phyloP scores from a whole-genome alignment of 306 rosid species.

The Castanopsis chinensis region DNA sequence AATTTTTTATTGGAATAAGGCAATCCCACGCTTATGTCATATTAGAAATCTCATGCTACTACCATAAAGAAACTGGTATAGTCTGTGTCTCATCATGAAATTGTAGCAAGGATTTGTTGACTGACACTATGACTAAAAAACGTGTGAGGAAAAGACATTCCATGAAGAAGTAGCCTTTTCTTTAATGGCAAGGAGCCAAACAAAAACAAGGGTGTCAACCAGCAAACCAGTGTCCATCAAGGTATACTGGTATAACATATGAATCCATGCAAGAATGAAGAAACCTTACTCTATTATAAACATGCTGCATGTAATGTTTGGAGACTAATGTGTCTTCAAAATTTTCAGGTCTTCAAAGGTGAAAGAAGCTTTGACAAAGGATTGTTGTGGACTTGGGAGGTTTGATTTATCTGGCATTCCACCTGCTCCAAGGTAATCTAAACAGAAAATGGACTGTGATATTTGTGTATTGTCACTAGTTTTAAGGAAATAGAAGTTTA shows the following conservation, averaged over 20 bases:
- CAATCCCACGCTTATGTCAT: too few relatives aligned
- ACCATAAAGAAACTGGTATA: too few relatives aligned
- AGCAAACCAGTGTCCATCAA: slow-evolving; percentile 51
- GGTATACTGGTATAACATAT: slow-evolving; percentile 18
- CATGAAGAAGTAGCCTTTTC: too few relatives aligned
- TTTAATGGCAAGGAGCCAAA: too few relatives aligned
- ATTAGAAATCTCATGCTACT: too few relatives aligned
- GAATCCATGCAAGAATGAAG: not conserved
- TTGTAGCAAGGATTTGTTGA: too few relatives aligned
- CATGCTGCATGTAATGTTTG: not conserved
- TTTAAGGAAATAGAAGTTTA: too few relatives aligned
- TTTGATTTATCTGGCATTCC: slow-evolving; percentile 50
- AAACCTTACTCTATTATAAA: not conserved
- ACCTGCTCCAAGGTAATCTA: slow-evolving; percentile 56
- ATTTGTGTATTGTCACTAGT: too few relatives aligned
- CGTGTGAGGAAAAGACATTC: too few relatives aligned
- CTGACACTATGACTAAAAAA: too few relatives aligned
- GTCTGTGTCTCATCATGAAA: too few relatives aligned
- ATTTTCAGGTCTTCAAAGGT: slow-evolving; percentile 44
- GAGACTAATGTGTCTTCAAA: not conserved
- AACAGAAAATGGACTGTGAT: not conserved
- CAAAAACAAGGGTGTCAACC: not conserved
- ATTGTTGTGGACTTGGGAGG: slow-evolving; percentile 45
- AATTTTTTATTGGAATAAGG: too few relatives aligned
- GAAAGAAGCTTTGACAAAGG: slow-evolving; percentile 53